Conservation (phyloP, 345 rosid genomes). For the rapeseed (Brassica napus) region DNA sequence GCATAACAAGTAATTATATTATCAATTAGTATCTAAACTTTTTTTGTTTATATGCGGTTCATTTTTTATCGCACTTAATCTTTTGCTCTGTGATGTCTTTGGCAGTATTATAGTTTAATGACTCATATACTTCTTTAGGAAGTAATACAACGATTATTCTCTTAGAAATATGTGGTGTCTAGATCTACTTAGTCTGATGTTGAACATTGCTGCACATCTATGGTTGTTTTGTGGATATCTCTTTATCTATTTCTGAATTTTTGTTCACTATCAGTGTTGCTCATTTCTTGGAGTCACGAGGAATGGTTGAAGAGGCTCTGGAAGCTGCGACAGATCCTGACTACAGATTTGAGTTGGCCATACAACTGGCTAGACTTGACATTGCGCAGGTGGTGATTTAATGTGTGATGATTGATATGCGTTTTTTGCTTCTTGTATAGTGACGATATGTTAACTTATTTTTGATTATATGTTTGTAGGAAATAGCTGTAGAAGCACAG, state of each 20-base stretch:
- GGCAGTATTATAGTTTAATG: constrained; percentile 9
- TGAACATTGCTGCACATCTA: constrained; percentile 13
- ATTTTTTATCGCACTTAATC: constrained; percentile 7
- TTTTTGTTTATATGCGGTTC: neutral
- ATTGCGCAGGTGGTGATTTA: constrained; percentile 82
- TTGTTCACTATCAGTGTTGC: constrained; percentile 68
- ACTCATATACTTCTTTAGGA: neutral
- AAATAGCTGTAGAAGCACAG: constrained; percentile 75
- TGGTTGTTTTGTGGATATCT: neutral
- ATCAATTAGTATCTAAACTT: neutral
- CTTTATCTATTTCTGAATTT: constrained; percentile 5
- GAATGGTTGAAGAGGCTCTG: constrained; percentile 93
- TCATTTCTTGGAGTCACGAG: constrained; percentile 95
- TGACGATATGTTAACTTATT: neutral
- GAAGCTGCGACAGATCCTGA: constrained; percentile 97
- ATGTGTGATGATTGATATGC: constrained; percentile 20
- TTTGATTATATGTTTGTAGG: constrained; percentile 47
- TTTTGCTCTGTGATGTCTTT: constrained; percentile 5
- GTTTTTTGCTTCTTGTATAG: neutral
- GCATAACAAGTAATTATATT: neutral
- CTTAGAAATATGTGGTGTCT: neutral
- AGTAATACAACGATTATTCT: neutral
- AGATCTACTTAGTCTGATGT: constrained; percentile 6
- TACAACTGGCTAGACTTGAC: constrained; percentile 90
- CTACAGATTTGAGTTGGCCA: constrained; percentile 93